These are phyloP conservation scores for Solanum chaucha DNA, from an alignment of 257 asterid species.

Conservation along the genomic window DNA sequence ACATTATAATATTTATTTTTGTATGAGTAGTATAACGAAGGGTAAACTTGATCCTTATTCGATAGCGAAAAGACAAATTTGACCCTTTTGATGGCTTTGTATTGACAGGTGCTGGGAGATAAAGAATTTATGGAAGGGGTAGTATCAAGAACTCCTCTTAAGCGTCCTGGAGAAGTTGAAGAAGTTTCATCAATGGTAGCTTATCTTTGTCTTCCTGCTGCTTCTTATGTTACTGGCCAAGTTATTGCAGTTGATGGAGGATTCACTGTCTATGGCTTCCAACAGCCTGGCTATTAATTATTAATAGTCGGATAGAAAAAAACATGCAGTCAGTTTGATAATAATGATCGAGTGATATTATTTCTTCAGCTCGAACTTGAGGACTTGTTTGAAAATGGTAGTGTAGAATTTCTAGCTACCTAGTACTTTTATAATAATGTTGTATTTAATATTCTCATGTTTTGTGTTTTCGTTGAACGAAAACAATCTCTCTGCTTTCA, in stretches of 20 bases:
- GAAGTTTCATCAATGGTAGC: slow-evolving; percentile 80
- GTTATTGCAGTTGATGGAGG: slow-evolving; percentile 77
- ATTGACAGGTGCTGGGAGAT: slow-evolving; percentile 47
- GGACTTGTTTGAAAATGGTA: background rate
- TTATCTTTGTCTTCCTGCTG: slow-evolving; percentile 82
- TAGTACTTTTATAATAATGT: background rate
- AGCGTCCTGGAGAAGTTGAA: slow-evolving; percentile 56
- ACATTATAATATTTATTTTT: no score
- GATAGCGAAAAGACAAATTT: background rate
- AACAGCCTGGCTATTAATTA: background rate
- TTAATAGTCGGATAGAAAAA: background rate
- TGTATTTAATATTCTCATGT: background rate
- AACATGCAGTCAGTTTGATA: background rate
- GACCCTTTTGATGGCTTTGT: background rate
- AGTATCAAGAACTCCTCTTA: slow-evolving; percentile 53
- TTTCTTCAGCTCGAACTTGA: background rate
- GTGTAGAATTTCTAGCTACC: background rate
- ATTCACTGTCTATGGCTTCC: slow-evolving; percentile 52
- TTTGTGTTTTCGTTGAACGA: background rate
- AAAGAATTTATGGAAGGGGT: slow-evolving; percentile 40
- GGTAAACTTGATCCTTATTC: background rate
- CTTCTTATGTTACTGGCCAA: slow-evolving; percentile 75
- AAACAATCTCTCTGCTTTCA: no score
- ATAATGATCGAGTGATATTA: background rate
- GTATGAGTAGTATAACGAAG: background rate